A percentile compares a stretch with the other conserved stretches of the same genome.
phyloP scores from a whole-genome alignment of 2,329 filamentous ascomycete genomes.

The Helotiales sp. region DNA sequence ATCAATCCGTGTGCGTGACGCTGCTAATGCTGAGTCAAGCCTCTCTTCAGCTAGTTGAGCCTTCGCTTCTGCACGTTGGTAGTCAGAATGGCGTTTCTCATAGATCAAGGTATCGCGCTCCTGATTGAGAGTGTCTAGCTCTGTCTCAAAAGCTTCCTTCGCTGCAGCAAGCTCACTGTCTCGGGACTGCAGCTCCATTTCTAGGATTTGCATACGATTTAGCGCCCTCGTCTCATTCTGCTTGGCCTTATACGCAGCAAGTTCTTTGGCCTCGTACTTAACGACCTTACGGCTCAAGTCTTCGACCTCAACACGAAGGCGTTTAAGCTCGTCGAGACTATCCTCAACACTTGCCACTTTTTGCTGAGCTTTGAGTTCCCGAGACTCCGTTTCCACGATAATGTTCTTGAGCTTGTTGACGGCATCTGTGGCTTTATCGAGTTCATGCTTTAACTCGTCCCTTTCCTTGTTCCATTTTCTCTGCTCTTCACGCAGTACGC shows the following conservation, averaged over 20 bases:
- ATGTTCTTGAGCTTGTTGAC: conserved; percentile 64
- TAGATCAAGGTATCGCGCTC: no score
- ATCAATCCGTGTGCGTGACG: conserved; percentile 39
- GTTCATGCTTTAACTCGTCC: conserved; percentile 55
- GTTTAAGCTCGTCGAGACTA: conserved; percentile 59
- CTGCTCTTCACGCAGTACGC: conserved; percentile 66
- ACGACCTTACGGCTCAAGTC: conserved; percentile 61
- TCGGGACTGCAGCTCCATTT: conserved; percentile 54
- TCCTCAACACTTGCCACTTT: conserved; percentile 63
- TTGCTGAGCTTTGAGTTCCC: conserved; percentile 64
- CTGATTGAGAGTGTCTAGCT: conserved; percentile 43
- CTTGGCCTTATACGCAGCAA: conserved; percentile 56
- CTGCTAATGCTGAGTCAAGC: conserved; percentile 23
- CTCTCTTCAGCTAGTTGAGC: conserved; percentile 12
- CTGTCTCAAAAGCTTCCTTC: conserved; percentile 45
- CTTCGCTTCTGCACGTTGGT: conserved; percentile 7
- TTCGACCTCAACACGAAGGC: conserved; percentile 58
- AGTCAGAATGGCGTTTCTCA: conserved; percentile 38
- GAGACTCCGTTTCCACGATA: conserved; percentile 68
- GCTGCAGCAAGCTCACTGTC: conserved; percentile 47
- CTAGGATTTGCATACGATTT: conserved; percentile 57
- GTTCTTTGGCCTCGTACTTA: conserved; percentile 63
- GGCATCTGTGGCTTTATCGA: conserved; percentile 59
- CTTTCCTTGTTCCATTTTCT: conserved; percentile 63
- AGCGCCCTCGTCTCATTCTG: conserved; percentile 59